These are phyloP conservation scores for Trichophyton schoenleinii DNA, from an alignment of 2,329 filamentous ascomycete genomes.

Conservation along the genomic window DNA sequence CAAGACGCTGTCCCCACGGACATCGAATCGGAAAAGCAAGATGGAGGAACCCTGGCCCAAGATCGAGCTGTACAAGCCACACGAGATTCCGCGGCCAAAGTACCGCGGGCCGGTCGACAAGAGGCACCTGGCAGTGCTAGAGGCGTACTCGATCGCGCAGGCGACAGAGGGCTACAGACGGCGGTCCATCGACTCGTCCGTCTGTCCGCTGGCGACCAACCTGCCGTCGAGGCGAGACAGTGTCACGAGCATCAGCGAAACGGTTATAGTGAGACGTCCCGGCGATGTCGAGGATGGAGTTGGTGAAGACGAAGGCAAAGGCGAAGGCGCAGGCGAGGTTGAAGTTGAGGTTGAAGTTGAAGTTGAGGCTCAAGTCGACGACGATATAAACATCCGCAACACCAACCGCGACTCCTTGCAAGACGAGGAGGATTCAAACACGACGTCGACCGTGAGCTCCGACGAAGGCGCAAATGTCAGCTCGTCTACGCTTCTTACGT, in stretches of 20 bases:
- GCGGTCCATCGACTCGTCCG: slow-evolving; percentile 25
- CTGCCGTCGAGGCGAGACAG: slow-evolving; percentile 8
- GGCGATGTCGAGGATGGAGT: neutral
- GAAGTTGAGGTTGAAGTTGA: neutral
- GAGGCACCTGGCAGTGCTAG: slow-evolving; percentile 32
- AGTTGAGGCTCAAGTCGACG: no score
- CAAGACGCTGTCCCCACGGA: neutral
- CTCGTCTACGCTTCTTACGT: slow-evolving; percentile 10
- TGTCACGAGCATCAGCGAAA: neutral
- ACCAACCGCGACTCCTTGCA: neutral
- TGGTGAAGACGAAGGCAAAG: neutral
- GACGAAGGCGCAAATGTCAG: slow-evolving; percentile 5
- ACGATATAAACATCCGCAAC: no score
- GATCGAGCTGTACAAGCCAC: slow-evolving; percentile 37
- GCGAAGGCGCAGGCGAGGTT: neutral
- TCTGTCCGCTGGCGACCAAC: slow-evolving; percentile 24
- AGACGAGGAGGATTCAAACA: neutral
- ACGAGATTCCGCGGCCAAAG: slow-evolving; percentile 38
- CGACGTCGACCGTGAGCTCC: neutral
- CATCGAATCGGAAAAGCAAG: neutral
- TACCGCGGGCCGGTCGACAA: slow-evolving; percentile 38
- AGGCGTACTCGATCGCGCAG: slow-evolving; percentile 31
- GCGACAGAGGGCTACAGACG: slow-evolving; percentile 23
- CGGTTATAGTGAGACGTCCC: neutral
- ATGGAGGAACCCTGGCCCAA: slow-evolving; percentile 27